phyloP scores from a whole-genome alignment of 2,329 filamentous ascomycete species.

The Epichloe festucae region DNA sequence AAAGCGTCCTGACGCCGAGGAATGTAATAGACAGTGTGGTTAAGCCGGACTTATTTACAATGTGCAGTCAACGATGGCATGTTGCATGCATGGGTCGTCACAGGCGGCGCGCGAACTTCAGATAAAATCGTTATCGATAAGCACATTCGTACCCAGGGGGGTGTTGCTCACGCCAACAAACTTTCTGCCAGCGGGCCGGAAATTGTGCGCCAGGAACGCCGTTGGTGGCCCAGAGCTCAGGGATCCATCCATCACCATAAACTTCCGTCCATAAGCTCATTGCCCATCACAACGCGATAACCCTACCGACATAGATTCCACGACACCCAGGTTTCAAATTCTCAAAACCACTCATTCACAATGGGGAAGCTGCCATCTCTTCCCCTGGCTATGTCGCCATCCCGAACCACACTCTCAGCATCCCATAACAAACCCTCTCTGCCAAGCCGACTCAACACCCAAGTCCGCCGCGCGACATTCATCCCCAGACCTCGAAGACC shows the following conservation, averaged over 20 bases:
- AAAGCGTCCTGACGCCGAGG: not conserved
- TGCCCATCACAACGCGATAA: not conserved
- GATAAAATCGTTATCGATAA: slow-evolving; percentile 6
- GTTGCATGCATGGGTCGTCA: not conserved
- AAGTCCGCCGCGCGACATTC: slow-evolving; percentile 72
- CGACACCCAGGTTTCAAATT: not conserved
- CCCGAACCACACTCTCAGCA: slow-evolving; percentile 10
- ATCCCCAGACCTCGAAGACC: slow-evolving; percentile 79
- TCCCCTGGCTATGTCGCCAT: slow-evolving; percentile 17
- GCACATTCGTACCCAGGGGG: not conserved
- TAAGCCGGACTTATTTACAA: not conserved
- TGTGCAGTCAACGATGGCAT: not conserved
- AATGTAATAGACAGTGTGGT: not conserved
- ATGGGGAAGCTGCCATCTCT: slow-evolving; percentile 19
- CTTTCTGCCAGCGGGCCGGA: slow-evolving; percentile 7
- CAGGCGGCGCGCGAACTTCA: not conserved
- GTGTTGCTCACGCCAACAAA: too few species aligned
- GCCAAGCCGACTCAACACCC: slow-evolving; percentile 22
- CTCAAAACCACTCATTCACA: not conserved
- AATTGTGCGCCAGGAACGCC: slow-evolving; percentile 11
- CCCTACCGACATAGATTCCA: not conserved
- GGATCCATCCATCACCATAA: not conserved
- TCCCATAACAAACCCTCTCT: slow-evolving; percentile 12
- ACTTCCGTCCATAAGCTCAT: not conserved
- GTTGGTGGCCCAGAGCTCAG: not conserved